Evolutionary conservation across 768 basidiomycete species (phyloP), one percentile per base, ranked within the genome.

Genomic region (Macrolepiota fuliginosa): DNA sequence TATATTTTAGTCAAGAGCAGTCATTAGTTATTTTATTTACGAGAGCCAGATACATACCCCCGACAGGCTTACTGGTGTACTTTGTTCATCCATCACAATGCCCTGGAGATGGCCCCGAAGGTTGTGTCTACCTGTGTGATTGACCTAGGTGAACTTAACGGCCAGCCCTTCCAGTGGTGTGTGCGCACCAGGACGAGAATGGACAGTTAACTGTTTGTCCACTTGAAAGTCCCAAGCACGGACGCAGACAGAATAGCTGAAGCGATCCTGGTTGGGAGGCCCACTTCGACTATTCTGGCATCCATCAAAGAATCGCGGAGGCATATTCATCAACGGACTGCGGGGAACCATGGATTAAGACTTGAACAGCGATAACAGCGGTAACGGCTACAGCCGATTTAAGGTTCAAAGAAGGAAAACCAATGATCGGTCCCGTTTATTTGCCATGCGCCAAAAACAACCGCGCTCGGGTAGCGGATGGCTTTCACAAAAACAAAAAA

Each of bases 311-410:
- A 52, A 22, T 35, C 51, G 32, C 35, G 51, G 51, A 35, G 51
- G 32, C 29, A 17, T 13, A 29, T 35, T 35, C 29, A 52, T 52
- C 51, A 35, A 32, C 51, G 35, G 17, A 52, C 51, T 52, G 51
- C 29, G 51, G 51, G 51, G 51, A 35, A 52, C 29, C 51, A n/a
- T 52, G 32, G 15, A 52, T 17, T n/a, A 22, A 52, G 29, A 2
- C 27, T n/a, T 36, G 27, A 32, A 22, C 51, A 52, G 51, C 51
- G 51, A 52, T 29, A 52, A 52, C 51, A 52, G 32, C 51, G 51
- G 51, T 52, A 52, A 35, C 51, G 51, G 51, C 12, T 32, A 52
- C 27, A n/a, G 51, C 51, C 51, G 51, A 52, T 15, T 52, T n/a
- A n/a, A n/a, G 27, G 17, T n/a, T 29, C 27, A 52, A 32, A 15